Conservation (phyloP, 495 filamentous ascomycete genomes). For the Ramalina peruviana region DNA sequence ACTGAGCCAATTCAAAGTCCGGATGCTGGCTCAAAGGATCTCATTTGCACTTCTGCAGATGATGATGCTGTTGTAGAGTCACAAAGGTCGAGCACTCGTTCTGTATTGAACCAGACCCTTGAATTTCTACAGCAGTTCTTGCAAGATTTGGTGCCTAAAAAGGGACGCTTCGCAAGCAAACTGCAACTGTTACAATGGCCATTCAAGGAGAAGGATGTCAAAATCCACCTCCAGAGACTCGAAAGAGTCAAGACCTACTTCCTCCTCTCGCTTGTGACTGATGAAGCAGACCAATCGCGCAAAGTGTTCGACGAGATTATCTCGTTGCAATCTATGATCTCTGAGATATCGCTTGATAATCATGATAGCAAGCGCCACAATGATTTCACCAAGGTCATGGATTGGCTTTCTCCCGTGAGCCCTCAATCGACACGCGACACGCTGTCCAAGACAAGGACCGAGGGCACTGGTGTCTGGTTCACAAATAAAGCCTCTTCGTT, state of each 20-base stretch:
- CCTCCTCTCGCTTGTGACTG: conserved; percentile 2
- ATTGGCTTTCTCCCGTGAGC: conserved; percentile 4
- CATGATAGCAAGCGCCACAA: not conserved
- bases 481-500: not conserved
- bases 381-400: not conserved
- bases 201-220: not conserved
- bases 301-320: conserved; percentile 1
- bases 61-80: not conserved
- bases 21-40: too few species aligned
- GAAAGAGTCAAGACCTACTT: conserved; percentile 9
- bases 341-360: not conserved
- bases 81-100: not conserved
- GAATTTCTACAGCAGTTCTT: not conserved
- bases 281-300: conserved; percentile 4
- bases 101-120: conserved; percentile 1
- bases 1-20: too few species aligned
- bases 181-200: conserved; percentile 6
- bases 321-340: conserved; percentile 1
- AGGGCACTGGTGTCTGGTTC: conserved; percentile 5
- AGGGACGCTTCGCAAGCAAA: not conserved
- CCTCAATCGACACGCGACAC: not conserved
- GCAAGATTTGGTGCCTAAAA: not conserved
- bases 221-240: conserved; percentile 1
- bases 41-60: not conserved
- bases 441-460: not conserved